phyloP scores from a whole-genome alignment of 441 rosid species.

The Capsella rubella region DNA sequence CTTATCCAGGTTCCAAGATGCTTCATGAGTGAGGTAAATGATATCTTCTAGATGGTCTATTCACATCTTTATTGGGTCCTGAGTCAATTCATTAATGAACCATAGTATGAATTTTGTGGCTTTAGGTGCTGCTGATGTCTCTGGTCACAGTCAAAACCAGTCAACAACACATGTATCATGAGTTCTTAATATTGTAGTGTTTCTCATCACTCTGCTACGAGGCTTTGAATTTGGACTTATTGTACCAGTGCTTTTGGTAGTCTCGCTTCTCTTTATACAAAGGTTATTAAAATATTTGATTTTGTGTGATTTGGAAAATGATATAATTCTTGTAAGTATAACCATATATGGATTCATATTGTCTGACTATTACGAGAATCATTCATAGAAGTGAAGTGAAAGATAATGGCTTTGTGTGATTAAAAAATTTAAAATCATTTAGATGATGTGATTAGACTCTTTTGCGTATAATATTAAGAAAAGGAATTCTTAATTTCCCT shows the following conservation, averaged over 20 bases:
- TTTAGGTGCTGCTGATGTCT: constrained; percentile 39
- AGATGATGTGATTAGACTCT: neutral
- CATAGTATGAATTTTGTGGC: constrained; percentile 20
- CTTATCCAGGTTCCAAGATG: constrained; percentile 69
- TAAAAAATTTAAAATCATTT: neutral
- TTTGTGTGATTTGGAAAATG: constrained; percentile 2
- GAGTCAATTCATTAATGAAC: constrained; percentile 5
- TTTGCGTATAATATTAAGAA: neutral
- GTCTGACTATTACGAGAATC: neutral
- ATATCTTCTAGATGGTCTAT: neutral
- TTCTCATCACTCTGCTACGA: constrained; percentile 25
- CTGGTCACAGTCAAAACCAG: constrained; percentile 24
- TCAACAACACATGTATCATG: constrained; percentile 31
- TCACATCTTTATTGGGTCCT: neutral
- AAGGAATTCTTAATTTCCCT: neutral
- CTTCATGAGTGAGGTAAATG: constrained; percentile 31
- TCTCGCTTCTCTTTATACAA: constrained; percentile 1
- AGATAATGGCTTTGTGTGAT: neutral
- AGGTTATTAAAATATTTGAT: neutral
- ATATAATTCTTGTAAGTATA: no score
- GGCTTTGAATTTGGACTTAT: constrained; percentile 6
- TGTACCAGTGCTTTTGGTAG: constrained; percentile 8
- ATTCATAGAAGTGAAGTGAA: neutral
- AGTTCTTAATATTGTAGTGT: neutral
- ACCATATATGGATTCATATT: neutral